These are phyloP conservation scores for Suillus hirtellus DNA, from an alignment of 768 basidiomycete genomes.

Conservation along the genomic window DNA sequence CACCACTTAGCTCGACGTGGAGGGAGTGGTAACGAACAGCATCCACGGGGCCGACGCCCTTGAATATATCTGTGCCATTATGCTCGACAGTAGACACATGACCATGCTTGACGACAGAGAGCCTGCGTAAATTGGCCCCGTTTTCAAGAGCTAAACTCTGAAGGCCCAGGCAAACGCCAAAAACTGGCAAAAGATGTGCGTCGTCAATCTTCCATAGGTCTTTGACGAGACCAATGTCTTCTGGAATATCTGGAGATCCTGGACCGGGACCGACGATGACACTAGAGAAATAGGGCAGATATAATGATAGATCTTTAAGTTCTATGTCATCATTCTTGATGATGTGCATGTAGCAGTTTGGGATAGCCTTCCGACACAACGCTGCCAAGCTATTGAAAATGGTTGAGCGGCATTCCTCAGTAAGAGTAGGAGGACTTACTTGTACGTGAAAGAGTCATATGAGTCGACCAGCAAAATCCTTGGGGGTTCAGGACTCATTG, in stretches of 20 bases:
- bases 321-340: constrained; percentile 70
- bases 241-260: constrained; percentile 63
- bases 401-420: constrained; percentile 5
- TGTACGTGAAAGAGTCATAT: constrained; percentile 88
- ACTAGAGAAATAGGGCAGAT: constrained; percentile 63
- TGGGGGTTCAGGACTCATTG: constrained; percentile 36
- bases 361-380: constrained; percentile 63
- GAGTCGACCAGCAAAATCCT: constrained; percentile 76
- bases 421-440: constrained; percentile 48
- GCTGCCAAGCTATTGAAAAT: constrained; percentile 60
- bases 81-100: constrained; percentile 70
- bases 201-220: constrained; percentile 68
- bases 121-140: constrained; percentile 59
- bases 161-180: constrained; percentile 82
- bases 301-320: constrained; percentile 48
- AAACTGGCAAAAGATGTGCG: constrained; percentile 60
- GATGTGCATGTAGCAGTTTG: constrained; percentile 61
- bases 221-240: constrained; percentile 68
- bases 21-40: constrained; percentile 85
- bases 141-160: constrained; percentile 71
- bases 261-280: constrained; percentile 80
- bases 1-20: constrained; percentile 50
- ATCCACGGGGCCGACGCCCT: constrained; percentile 49
- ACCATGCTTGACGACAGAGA: constrained; percentile 76
- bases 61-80: constrained; percentile 57